phyloP scores from a whole-genome alignment of 2,329 filamentous ascomycete genomes.

The Colletotrichum theobromicola region DNA sequence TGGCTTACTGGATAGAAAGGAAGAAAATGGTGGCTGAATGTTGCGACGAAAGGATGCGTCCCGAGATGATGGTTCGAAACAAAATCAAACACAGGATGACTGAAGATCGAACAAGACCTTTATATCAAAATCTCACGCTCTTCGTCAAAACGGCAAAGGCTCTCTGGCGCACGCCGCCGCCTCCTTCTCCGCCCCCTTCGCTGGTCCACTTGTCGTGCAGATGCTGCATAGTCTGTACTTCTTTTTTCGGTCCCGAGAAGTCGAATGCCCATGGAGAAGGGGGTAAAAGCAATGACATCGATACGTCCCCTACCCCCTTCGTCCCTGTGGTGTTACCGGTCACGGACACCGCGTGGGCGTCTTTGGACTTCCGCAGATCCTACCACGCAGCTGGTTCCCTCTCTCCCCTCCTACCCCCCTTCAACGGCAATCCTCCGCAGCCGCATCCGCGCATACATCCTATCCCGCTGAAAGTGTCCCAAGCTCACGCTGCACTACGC shows the following conservation, averaged over 20 bases:
- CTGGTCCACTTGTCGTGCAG: background rate
- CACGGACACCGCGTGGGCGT: constrained; percentile 13
- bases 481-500: background rate
- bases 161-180: background rate
- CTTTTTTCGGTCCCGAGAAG: constrained; percentile 16
- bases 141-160: background rate
- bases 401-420: background rate
- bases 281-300: constrained; percentile 14
- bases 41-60: constrained; percentile 14
- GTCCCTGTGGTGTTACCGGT: background rate
- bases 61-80: constrained; percentile 1
- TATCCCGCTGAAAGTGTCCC: background rate
- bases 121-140: background rate
- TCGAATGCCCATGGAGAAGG: background rate
- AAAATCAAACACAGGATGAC: background rate
- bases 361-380: constrained; percentile 8
- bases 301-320: background rate
- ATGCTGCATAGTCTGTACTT: background rate
- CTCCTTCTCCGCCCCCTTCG: background rate
- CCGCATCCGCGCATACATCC: background rate
- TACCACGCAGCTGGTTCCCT: background rate
- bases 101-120: constrained; percentile 8
- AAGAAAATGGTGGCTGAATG: background rate
- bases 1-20: background rate
- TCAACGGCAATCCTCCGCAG: background rate